These are phyloP conservation scores for Mixia osmundae DNA, from an alignment of 1,284 basidiomycete genomes.

Conservation along the genomic window DNA sequence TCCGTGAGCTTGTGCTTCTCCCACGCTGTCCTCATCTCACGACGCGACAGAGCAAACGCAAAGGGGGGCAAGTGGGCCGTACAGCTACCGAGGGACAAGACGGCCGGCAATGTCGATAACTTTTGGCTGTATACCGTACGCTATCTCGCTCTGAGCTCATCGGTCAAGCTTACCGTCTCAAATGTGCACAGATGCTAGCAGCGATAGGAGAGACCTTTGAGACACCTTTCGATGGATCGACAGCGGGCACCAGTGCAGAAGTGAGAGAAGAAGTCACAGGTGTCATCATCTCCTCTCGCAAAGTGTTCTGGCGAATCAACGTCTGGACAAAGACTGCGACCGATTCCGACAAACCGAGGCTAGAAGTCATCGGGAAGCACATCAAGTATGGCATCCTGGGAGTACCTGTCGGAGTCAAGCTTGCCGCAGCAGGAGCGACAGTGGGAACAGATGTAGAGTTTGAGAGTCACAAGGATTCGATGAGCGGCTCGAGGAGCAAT, in stretches of 20 bases:
- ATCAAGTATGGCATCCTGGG: slow-evolving; percentile 82
- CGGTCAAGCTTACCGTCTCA: background rate
- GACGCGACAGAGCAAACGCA: slow-evolving; percentile 89
- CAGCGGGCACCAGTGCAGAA: slow-evolving; percentile 25
- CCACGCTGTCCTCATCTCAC: slow-evolving; percentile 29
- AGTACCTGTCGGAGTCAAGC: slow-evolving; percentile 17
- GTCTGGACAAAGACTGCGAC: slow-evolving; percentile 83
- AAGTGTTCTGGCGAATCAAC: slow-evolving; percentile 84
- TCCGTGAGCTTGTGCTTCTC: slow-evolving; percentile 21
- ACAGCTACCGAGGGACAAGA: slow-evolving; percentile 90
- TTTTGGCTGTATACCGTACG: slow-evolving; percentile 93
- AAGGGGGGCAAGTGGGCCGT: slow-evolving; percentile 96
- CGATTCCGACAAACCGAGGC: slow-evolving; percentile 38
- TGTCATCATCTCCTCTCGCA: slow-evolving; percentile 80
- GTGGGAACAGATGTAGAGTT: slow-evolving; percentile 85
- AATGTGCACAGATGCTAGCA: slow-evolving; percentile 56
- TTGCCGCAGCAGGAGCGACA: slow-evolving; percentile 32
- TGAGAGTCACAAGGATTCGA: slow-evolving; percentile 75
- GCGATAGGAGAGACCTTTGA: slow-evolving; percentile 94
- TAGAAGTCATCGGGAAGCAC: slow-evolving; percentile 49
- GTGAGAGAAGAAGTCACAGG: slow-evolving; percentile 49
- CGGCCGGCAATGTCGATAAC: slow-evolving; percentile 55
- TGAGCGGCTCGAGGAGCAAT: background rate
- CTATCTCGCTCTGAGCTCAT: slow-evolving; percentile 7
- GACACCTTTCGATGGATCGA: slow-evolving; percentile 35